These are phyloP conservation scores for Aechmea fasciata DNA, from an alignment of 176 grass and related monocot genomes.

Conservation along the genomic window DNA sequence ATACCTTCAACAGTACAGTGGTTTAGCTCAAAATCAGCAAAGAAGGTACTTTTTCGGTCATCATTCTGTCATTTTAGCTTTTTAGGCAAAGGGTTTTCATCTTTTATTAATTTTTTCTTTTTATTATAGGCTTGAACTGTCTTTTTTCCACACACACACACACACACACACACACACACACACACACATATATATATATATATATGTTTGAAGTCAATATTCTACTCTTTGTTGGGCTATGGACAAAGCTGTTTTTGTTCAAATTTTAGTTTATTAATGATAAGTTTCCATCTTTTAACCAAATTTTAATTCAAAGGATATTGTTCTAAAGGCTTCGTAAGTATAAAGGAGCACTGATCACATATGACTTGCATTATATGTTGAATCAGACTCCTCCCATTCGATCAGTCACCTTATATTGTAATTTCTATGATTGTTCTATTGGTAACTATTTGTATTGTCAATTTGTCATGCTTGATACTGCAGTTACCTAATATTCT, in stretches of 20 bases:
- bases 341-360: too few relatives aligned
- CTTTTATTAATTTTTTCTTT: neutral
- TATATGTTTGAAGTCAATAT: neutral
- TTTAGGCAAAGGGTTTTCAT: neutral
- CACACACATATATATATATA: neutral
- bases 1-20: constrained; percentile 48
- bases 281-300: too few relatives aligned
- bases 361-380: too few relatives aligned
- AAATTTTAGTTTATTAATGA: neutral
- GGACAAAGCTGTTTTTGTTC: neutral
- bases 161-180: too few relatives aligned
- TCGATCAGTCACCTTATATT: neutral
- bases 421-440: constrained; percentile 11
- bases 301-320: too few relatives aligned
- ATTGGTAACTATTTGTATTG: neutral
- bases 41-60: constrained; percentile 52
- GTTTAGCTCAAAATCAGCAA: constrained; percentile 81
- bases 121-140: neutral
- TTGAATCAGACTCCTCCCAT: neutral
- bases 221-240: neutral
- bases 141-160: neutral
- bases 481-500: neutral
- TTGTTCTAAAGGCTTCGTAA: too few relatives aligned
- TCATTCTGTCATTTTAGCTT: neutral
- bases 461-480: constrained; percentile 6